Base-by-base conservation (phyloP, 179 eudicot genomes). In the Spergularia azorica region DNA sequence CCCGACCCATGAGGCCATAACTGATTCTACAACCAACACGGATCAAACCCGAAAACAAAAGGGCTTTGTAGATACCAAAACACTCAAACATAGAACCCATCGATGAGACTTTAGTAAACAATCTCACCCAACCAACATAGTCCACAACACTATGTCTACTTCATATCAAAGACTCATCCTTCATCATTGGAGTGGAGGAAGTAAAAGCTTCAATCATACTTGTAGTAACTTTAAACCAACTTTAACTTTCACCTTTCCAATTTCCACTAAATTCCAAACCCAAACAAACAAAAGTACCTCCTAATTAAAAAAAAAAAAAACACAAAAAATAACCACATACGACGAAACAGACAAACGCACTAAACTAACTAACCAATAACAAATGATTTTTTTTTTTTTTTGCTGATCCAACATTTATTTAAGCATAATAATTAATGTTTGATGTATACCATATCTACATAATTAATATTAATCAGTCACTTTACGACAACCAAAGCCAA, bases 131-230 rank as follows among this genome's bases (percentile, higher is more conserved):
- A 63, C 57, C 48, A 43, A 43, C 48, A 5, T 43, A 43, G 48
- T 43, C 48, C 48, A 43, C 48, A 43, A 43, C 8, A 43, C 48
- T 43, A 43, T 43, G 48, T 43, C 48, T 43, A 43, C 5, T 7
- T 43, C 48, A 43, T 0, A 43, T 43, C 5, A 43, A 43, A 43
- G 48, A 7, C 15, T 16, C 52, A 57, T 9, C 16, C 18, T 58
- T 50, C 48, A 67, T 60, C 4, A 68, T 59, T 43, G 65, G 48
- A 76, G 67, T 36, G 7, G 14, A 56, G 26, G 41, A 20, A 4
- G 48, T 26, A 18, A 68, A 67, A 59, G 50, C 52, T 39, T 17
- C 36, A 56, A 55, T 76, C 66, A 67, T 66, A 43, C 48, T 43
- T 0, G 8, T 43, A 66, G 60, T 54, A 41, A 39, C 63, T 41